These are phyloP conservation scores for Pseudofabraea citricarpa DNA, from an alignment of 2,329 filamentous ascomycete species.

Conservation along the genomic window DNA sequence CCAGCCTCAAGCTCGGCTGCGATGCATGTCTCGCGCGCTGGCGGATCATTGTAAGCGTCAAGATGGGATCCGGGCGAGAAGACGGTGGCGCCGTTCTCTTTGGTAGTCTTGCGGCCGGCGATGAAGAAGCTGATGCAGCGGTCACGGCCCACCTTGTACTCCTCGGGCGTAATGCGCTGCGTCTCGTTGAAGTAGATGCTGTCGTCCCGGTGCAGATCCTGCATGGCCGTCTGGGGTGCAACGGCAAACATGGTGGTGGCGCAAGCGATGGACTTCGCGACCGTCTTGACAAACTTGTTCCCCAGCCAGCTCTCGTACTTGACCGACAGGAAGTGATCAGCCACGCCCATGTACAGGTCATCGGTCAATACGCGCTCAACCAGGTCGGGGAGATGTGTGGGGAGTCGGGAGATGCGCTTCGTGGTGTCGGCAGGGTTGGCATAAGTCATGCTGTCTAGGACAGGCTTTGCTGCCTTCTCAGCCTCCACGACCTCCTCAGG, in stretches of 20 bases:
- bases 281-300: not conserved
- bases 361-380: not conserved
- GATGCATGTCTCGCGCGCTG: slow-evolving; percentile 4
- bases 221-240: not conserved
- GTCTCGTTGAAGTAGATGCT: not conserved
- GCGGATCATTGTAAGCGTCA: slow-evolving; percentile 19
- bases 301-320: not conserved
- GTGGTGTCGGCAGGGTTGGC: not conserved
- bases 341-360: not conserved
- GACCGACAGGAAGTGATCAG: not conserved
- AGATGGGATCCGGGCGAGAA: slow-evolving; percentile 26
- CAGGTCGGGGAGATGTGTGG: not conserved
- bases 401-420: not conserved
- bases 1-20: slow-evolving; percentile 10
- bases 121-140: slow-evolving; percentile 2
- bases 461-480: not conserved
- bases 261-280: not conserved
- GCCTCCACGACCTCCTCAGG: not conserved
- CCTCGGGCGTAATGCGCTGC: not conserved
- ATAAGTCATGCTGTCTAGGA: slow-evolving; percentile 1
- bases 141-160: not conserved
- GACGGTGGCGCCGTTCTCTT: slow-evolving; percentile 26
- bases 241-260: not conserved
- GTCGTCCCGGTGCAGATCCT: slow-evolving; percentile 1
- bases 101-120: slow-evolving; percentile 18